Conservation (phyloP, 768 basidiomycete species). For the Boletus rubroflammeus region DNA sequence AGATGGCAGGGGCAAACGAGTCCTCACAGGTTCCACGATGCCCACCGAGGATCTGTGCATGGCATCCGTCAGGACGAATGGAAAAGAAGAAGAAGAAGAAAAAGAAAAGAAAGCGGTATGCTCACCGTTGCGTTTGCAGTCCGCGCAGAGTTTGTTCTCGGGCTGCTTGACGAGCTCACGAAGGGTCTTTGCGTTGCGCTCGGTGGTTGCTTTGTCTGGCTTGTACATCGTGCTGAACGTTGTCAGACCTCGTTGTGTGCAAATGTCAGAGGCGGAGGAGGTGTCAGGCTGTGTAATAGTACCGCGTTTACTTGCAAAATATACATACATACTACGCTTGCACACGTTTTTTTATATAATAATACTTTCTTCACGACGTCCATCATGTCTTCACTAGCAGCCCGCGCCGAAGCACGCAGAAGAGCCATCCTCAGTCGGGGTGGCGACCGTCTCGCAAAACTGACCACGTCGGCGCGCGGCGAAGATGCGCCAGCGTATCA, state of each 20-base stretch:
- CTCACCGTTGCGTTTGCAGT: conserved; percentile 94
- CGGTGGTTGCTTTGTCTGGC: conserved; percentile 85
- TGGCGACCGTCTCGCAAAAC: conserved; percentile 70
- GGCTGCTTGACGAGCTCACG: conserved; percentile 84
- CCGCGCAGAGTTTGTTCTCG: conserved; percentile 93
- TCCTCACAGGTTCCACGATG: conserved; percentile 90
- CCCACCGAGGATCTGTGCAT: conserved; percentile 88
- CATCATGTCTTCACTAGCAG: conserved; percentile 46
- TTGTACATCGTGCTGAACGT: conserved; percentile 34
- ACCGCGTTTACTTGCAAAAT: not conserved
- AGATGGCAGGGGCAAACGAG: not conserved
- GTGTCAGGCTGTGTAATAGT: not conserved
- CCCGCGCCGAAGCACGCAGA: conserved; percentile 73
- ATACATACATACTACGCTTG: not conserved
- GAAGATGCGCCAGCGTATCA: conserved; percentile 60
- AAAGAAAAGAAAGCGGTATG: not conserved
- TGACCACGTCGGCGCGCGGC: conserved; percentile 71
- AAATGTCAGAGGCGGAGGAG: not conserved
- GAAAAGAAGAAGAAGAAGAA: not conserved
- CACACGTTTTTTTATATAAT: conserved; percentile 14
- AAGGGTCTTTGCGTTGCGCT: conserved; percentile 71
- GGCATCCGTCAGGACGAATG: not conserved
- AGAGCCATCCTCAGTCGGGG: conserved; percentile 74
- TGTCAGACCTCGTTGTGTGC: not conserved
- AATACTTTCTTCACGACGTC: conserved; percentile 7